Evolutionary conservation across 257 asterid genomes (phyloP).

Genomic region (Striga asiatica): DNA sequence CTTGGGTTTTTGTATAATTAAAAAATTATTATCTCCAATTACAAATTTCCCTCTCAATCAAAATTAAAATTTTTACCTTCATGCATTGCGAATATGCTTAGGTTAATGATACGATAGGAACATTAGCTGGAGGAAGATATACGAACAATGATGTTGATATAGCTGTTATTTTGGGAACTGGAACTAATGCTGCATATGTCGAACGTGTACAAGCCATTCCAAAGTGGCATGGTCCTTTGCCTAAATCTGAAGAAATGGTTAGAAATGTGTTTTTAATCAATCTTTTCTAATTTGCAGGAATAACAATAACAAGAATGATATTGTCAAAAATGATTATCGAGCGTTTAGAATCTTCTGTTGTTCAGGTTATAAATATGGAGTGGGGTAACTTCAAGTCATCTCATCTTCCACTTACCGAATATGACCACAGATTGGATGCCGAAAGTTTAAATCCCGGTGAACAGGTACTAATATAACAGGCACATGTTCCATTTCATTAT

Average conservation of each 20-base stretch:
- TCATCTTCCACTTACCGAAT: conserved; percentile 79
- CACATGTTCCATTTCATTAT: neutral
- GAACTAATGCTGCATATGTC: conserved; percentile 85
- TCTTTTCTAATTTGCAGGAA: no score
- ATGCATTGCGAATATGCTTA: conserved; percentile 18
- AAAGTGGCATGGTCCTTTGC: conserved; percentile 88
- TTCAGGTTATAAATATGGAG: conserved; percentile 89
- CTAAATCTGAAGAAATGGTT: conserved; percentile 89
- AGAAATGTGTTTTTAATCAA: conserved; percentile 7
- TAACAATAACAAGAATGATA: no score
- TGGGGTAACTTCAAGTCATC: conserved; percentile 94
- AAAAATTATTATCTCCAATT: neutral
- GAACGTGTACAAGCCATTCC: conserved; percentile 89
- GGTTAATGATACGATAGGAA: conserved; percentile 93
- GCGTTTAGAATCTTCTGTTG: neutral
- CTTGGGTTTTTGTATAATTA: neutral
- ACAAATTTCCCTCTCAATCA: neutral
- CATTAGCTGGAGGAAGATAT: conserved; percentile 82
- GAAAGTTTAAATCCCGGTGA: conserved; percentile 84
- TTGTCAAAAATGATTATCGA: neutral
- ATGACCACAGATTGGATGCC: conserved; percentile 54
- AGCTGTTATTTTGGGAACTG: conserved; percentile 88
- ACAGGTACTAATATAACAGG: conserved; percentile 38
- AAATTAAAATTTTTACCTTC: no score
- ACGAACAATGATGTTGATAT: conserved; percentile 44